Evolutionary conservation across 1,139 yeast genomes (phyloP).

Genomic region (Zygosaccharomyces pseudobailii): DNA sequence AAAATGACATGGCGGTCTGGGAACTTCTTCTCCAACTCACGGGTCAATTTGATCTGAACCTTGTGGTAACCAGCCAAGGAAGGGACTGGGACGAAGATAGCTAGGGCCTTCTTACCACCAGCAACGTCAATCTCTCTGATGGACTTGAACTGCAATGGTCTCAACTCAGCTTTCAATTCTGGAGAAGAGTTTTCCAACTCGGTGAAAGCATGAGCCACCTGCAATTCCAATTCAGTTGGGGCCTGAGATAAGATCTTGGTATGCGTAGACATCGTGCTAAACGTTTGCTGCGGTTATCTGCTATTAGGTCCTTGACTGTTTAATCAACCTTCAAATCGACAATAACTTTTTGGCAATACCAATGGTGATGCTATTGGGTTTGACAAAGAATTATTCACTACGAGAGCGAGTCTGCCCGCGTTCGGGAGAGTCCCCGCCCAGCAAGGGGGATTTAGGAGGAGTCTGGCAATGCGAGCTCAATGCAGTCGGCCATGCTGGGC

Average conservation of each 20-base stretch:
- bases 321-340: not conserved
- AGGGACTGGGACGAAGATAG: slow-evolving; percentile 97
- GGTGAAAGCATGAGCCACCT: slow-evolving; percentile 97
- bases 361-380: not conserved
- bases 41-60: slow-evolving; percentile 95
- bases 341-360: not conserved
- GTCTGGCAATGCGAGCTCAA: not conserved
- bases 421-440: not conserved
- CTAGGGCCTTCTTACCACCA: slow-evolving; percentile 99
- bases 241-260: slow-evolving; percentile 87
- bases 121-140: slow-evolving; percentile 97
- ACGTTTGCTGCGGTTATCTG: not conserved
- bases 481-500: no score
- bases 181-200: slow-evolving; percentile 94
- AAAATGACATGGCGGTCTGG: slow-evolving; percentile 99
- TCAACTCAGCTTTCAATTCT: slow-evolving; percentile 95
- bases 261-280: slow-evolving; percentile 79
- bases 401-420: not conserved
- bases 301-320: not conserved
- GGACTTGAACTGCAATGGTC: slow-evolving; percentile 98
- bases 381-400: not conserved
- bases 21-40: slow-evolving; percentile 99
- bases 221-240: slow-evolving; percentile 98
- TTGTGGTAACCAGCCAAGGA: slow-evolving; percentile 90
- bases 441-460: not conserved